Percentiles rank a stretch among this genome's conserved stretches.
Conservation (phyloP, 2,329 filamentous ascomycete species). For the Chalaropsis thielavioides region DNA sequence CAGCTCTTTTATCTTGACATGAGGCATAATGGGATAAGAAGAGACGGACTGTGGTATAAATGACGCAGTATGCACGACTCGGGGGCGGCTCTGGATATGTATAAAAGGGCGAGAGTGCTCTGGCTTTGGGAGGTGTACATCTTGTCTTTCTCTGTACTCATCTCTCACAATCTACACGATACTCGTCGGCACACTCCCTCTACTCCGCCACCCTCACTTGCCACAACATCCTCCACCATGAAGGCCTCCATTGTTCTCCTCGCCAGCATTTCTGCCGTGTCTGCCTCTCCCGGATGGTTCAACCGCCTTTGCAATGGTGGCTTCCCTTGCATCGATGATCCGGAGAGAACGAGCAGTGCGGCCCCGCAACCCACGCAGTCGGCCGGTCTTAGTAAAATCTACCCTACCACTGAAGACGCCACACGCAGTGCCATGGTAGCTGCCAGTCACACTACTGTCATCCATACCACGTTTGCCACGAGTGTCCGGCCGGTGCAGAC, state of each 20-base stretch:
- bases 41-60: background rate
- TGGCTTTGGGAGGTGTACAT: background rate
- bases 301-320: background rate
- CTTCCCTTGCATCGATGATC: background rate
- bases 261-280: background rate
- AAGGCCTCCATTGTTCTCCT: background rate
- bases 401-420: too few species aligned
- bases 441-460: too few species aligned
- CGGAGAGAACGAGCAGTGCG: background rate
- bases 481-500: too few species aligned
- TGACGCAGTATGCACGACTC: background rate
- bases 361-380: too few species aligned
- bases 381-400: too few species aligned
- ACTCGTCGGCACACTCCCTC: background rate
- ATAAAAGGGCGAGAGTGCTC: background rate
- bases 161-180: background rate
- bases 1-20: background rate
- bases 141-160: background rate
- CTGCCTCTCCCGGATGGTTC: background rate
- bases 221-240: background rate
- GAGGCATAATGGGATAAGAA: background rate
- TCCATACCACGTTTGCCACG: too few species aligned
- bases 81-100: background rate
- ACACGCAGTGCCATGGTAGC: too few species aligned
- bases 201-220: too few species aligned